Conservation (phyloP, 1,284 basidiomycete genomes). For the Ganoderma resinaceum region DNA sequence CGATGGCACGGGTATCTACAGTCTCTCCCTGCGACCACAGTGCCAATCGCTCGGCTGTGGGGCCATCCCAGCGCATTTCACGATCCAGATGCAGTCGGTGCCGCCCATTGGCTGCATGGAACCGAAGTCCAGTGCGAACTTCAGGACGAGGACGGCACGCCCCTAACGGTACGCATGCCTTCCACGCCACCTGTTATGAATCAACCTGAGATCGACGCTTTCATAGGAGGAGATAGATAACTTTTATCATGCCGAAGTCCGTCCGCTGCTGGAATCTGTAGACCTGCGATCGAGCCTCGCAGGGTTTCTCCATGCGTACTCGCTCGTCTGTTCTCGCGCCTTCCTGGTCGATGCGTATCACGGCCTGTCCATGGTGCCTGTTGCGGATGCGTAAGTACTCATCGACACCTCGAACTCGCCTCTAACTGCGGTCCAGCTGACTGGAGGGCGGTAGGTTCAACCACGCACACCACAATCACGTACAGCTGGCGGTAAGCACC, state of each 20-base stretch:
- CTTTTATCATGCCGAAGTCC: constrained; percentile 54
- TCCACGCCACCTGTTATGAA: constrained; percentile 9
- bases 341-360: constrained; percentile 91
- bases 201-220: neutral
- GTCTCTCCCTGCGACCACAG: constrained; percentile 59
- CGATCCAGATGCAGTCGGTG: constrained; percentile 36
- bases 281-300: constrained; percentile 22
- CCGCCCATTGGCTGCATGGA: constrained; percentile 40
- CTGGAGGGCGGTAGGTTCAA: constrained; percentile 70
- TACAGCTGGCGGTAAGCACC: constrained; percentile 73
- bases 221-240: constrained; percentile 52
- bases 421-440: constrained; percentile 13
- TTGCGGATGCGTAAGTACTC: constrained; percentile 86
- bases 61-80: constrained; percentile 37
- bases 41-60: constrained; percentile 76
- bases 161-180: neutral
- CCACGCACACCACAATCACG: constrained; percentile 76
- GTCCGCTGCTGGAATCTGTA: constrained; percentile 40
- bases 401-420: neutral
- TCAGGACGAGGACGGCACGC: constrained; percentile 32
- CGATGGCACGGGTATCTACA: constrained; percentile 74
- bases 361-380: constrained; percentile 86
- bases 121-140: constrained; percentile 38
- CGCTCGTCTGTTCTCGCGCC: constrained; percentile 85
- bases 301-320: constrained; percentile 76